These are phyloP conservation scores for Brassica juncea DNA, from an alignment of 345 rosid species.

Conservation along the genomic window DNA sequence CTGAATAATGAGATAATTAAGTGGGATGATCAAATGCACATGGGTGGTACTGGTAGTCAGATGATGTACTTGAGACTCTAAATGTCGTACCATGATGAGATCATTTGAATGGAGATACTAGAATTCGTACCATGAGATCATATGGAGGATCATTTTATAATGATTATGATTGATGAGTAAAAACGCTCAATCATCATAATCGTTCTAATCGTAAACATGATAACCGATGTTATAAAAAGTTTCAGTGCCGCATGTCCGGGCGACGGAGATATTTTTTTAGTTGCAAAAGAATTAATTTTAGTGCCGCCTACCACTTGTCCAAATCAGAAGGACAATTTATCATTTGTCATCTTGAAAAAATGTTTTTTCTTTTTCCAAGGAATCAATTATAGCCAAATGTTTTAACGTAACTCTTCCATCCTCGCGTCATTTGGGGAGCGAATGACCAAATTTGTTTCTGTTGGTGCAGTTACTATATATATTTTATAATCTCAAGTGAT, in stretches of 20 bases:
- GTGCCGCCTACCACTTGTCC: background rate
- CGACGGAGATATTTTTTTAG: too few relatives aligned
- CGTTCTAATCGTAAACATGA: background rate
- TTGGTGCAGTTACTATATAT: background rate
- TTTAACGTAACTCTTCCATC: background rate
- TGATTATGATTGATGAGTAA: conserved; percentile 6
- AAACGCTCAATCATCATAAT: background rate
- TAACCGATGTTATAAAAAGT: background rate
- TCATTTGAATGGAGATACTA: background rate
- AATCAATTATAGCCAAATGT: background rate
- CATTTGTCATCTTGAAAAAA: background rate
- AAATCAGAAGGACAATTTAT: too few relatives aligned
- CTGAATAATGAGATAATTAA: conserved; percentile 9
- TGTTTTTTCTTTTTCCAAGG: too few relatives aligned
- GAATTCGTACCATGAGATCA: background rate
- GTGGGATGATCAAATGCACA: background rate
- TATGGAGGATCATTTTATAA: background rate
- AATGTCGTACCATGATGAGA: conserved; percentile 14
- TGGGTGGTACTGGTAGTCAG: background rate
- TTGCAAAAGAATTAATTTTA: background rate
- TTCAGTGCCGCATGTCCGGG: too few relatives aligned
- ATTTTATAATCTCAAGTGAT: background rate
- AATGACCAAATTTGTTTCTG: background rate
- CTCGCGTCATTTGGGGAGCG: background rate
- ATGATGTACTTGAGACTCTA: conserved; percentile 6